phyloP scores from a whole-genome alignment of 2,329 filamentous ascomycete genomes.

The Bipolaris bicolor region DNA sequence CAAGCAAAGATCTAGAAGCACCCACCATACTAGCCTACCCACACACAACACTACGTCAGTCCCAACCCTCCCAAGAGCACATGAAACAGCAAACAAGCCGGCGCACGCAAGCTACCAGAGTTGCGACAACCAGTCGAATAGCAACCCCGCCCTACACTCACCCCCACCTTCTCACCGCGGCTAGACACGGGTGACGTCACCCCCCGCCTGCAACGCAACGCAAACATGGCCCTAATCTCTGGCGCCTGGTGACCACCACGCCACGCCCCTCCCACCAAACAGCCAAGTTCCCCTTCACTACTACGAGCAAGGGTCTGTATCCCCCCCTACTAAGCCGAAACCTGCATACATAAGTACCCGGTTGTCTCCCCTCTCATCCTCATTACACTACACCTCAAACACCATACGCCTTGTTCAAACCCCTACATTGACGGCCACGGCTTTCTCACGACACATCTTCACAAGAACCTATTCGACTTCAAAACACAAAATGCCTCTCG shows the following conservation, averaged over 20 bases:
- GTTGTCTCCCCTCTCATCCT: neutral
- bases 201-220: slow-evolving; percentile 12
- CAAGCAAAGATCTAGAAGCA: neutral
- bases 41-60: neutral
- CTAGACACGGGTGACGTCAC: slow-evolving; percentile 33
- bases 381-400: neutral
- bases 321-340: neutral
- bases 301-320: slow-evolving; percentile 12
- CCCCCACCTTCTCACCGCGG: slow-evolving; percentile 12
- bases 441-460: neutral
- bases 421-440: neutral
- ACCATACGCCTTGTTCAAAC: too few relatives aligned
- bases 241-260: slow-evolving; percentile 21
- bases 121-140: neutral
- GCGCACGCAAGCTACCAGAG: neutral
- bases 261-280: slow-evolving; percentile 7
- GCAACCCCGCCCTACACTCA: slow-evolving; percentile 5
- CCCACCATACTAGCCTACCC: neutral
- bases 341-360: slow-evolving; percentile 20
- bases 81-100: neutral
- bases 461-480: neutral
- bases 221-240: slow-evolving; percentile 6
- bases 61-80: neutral
- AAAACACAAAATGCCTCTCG: slow-evolving; percentile 56
- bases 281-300: slow-evolving; percentile 20